Conservation (phyloP, 805 yeast species). For the Yarrowia divulgata region DNA sequence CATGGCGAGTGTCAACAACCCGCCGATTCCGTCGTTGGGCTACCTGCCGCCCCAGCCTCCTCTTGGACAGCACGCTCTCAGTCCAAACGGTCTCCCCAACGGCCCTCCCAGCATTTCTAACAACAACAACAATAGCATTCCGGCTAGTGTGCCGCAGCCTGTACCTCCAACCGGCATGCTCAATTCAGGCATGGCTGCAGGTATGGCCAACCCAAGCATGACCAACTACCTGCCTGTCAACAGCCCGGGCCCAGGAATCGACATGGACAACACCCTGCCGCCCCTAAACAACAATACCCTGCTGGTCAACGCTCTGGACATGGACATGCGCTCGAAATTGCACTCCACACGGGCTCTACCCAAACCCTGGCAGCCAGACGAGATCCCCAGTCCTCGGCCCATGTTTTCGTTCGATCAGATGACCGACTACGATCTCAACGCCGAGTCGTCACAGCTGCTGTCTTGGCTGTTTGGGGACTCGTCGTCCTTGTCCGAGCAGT, state of each 20-base stretch:
- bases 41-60: constrained; percentile 1
- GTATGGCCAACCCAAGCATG: background rate
- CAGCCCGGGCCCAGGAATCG: background rate
- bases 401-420: constrained; percentile 13
- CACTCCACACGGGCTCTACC: constrained; percentile 10
- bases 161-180: background rate
- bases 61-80: background rate
- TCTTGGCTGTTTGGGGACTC: constrained; percentile 52
- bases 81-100: background rate
- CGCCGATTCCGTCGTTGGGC: constrained; percentile 11
- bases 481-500: constrained; percentile 46
- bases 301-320: constrained; percentile 27
- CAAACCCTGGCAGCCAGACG: constrained; percentile 32
- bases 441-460: constrained; percentile 46
- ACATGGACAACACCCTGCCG: constrained; percentile 24
- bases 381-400: constrained; percentile 17
- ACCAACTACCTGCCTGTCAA: constrained; percentile 1
- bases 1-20: constrained; percentile 27
- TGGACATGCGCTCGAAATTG: constrained; percentile 31
- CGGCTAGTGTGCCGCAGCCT: background rate
- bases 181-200: too few species aligned
- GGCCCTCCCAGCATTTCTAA: background rate
- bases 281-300: constrained; percentile 31
- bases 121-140: background rate
- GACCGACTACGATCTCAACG: constrained; percentile 21